Evolutionary conservation across 2,329 filamentous ascomycete species (phyloP).

Genomic region (Hirsutella thompsonii): DNA sequence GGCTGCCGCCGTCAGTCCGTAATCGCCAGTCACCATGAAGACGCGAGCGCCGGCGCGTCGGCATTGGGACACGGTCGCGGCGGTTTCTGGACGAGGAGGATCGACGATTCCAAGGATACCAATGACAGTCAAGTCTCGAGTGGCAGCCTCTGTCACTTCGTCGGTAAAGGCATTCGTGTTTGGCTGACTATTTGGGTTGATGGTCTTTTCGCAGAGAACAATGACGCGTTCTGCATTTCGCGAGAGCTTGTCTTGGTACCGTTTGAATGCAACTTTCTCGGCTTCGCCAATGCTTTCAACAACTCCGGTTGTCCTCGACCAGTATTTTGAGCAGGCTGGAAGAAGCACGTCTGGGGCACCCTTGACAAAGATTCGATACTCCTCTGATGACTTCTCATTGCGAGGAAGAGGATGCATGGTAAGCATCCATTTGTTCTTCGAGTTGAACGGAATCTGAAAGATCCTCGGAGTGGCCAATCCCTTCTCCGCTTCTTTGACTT

Average conservation of each 20-base stretch:
- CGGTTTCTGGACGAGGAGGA: conserved; percentile 29
- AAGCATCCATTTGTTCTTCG: conserved; percentile 38
- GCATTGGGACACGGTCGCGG: conserved; percentile 24
- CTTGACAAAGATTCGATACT: conserved; percentile 35
- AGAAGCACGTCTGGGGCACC: conserved; percentile 39
- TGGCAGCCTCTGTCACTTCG: conserved; percentile 27
- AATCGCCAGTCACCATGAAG: conserved; percentile 35
- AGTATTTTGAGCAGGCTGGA: conserved; percentile 20
- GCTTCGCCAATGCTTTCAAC: conserved; percentile 21
- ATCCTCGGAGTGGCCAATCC: conserved; percentile 12
- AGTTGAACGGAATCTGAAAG: conserved; percentile 34
- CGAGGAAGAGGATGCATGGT: conserved; percentile 18
- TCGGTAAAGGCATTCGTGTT: conserved; percentile 35
- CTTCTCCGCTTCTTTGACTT: conserved; percentile 8
- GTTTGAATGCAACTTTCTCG: conserved; percentile 18
- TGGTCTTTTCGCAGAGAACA: conserved; percentile 25
- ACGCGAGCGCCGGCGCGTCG: conserved; percentile 31
- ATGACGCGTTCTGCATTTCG: conserved; percentile 29
- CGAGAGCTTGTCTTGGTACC: conserved; percentile 25
- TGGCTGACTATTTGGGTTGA: conserved; percentile 11
- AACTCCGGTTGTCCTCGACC: conserved; percentile 16
- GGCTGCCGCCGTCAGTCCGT: conserved; percentile 46
- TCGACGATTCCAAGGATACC: conserved; percentile 39
- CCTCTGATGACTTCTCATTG: not conserved
- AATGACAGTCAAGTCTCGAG: conserved; percentile 30